Evolutionary conservation across 1,139 yeast genomes (phyloP), one percentile per base, ranked within the genome.

Genomic region (Komagataea norvegica): DNA sequence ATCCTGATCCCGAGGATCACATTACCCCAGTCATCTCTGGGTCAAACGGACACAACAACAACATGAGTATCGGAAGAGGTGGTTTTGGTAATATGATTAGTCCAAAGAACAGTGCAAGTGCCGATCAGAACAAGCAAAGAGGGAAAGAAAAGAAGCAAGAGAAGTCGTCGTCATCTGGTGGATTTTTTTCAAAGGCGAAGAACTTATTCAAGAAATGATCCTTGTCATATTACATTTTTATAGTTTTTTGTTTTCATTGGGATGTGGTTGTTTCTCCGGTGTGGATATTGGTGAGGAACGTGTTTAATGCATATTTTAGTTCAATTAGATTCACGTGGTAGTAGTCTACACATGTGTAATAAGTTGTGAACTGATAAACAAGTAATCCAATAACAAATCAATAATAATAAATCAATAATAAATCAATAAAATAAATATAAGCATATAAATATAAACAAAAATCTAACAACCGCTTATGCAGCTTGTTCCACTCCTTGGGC

Each of bases 401-500:
- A n/a, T 8, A n/a, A 24, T 8, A 13, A 25, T 21, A 37, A 15
- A 28, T 11, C 27, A 17, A n/a, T 23, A 23, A 15, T 13, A 28
- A 15, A 14, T 33, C 13, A 10, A 22, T 21, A 14, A n/a, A n/a
- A n/a, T n/a, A n/a, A n/a, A n/a, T n/a, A n/a, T n/a, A n/a, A n/a
- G n/a, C n/a, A n/a, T n/a, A n/a, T n/a, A n/a, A n/a, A n/a, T n/a
- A n/a, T n/a, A n/a, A n/a, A n/a, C n/a, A n/a, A n/a, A n/a, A n/a
- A n/a, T n/a, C n/a, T n/a, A n/a, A n/a, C n/a, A n/a, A n/a, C n/a
- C n/a, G n/a, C 29, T 36, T 32, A 39, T 15, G 40, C 42, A 10
- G 31, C 34, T 31, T 39, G 40, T 18, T 41, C 43, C 31, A 60
- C 48, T 11, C 55, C 74, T 48, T 79, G 77, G 31, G 87, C 88